Conservation (phyloP, 139 green algal genomes). For the Diplosphaera chodatii region DNA sequence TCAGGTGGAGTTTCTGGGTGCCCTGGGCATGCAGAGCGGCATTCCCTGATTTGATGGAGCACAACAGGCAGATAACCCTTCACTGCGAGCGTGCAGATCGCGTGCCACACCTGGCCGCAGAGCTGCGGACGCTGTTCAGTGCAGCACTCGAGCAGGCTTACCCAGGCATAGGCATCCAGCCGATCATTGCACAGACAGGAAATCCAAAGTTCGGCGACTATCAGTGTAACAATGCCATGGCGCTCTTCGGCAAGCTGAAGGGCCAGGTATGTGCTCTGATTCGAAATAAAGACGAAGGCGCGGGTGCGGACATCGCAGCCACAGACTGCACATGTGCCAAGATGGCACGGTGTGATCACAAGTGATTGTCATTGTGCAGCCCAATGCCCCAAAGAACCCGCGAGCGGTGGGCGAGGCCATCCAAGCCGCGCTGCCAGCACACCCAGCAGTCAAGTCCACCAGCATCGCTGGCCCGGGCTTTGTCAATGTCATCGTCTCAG, state of each 20-base stretch:
- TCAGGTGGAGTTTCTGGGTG: no score
- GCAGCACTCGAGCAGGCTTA: slow-evolving; percentile 58
- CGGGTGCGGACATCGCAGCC: no score
- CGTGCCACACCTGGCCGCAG: slow-evolving; percentile 27
- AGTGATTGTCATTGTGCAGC: slow-evolving; percentile 19
- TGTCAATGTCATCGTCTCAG: slow-evolving; percentile 80
- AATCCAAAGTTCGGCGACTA: slow-evolving; percentile 91
- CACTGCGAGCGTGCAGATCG: neutral
- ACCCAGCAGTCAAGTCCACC: slow-evolving; percentile 11
- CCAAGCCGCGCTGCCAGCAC: slow-evolving; percentile 60
- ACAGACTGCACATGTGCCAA: no score
- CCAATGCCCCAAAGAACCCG: slow-evolving; percentile 76
- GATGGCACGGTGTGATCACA: no score
- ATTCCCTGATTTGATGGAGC: no score
- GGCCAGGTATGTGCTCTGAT: no score
- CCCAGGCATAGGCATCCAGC: slow-evolving; percentile 36
- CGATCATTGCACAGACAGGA: slow-evolving; percentile 55
- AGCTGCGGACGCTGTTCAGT: slow-evolving; percentile 60
- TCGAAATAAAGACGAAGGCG: no score
- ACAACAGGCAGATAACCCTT: no score
- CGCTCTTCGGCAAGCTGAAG: slow-evolving; percentile 83
- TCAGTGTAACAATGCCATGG: slow-evolving; percentile 98
- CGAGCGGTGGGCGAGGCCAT: slow-evolving; percentile 78
- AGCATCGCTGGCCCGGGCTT: slow-evolving; percentile 91
- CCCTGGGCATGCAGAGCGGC: no score